Percentiles rank a stretch among this genome's conserved stretches.
Conservation (phyloP, 2,329 filamentous ascomycete species). For the Alternaria angustiovoidea region DNA sequence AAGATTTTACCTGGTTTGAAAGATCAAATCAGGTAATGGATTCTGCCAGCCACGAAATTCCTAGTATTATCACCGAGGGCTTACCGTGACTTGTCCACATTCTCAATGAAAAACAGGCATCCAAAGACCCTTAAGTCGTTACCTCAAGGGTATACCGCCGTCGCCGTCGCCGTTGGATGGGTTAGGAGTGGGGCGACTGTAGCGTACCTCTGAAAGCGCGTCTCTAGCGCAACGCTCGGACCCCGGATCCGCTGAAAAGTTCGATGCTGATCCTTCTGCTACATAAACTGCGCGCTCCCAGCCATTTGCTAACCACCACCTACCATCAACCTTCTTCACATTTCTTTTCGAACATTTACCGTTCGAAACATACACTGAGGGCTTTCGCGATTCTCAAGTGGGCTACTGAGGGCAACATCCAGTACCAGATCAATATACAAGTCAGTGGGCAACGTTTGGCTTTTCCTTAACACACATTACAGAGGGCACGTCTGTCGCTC, state of each 20-base stretch:
- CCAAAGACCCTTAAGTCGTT: neutral
- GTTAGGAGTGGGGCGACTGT: constrained; percentile 12
- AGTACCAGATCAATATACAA: constrained; percentile 47
- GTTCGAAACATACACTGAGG: constrained; percentile 39
- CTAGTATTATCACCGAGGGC: neutral
- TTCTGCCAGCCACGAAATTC: too few relatives aligned
- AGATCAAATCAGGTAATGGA: neutral
- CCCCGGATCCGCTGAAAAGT: constrained; percentile 22
- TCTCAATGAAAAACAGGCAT: neutral
- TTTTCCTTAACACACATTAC: constrained; percentile 52
- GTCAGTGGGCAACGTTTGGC: constrained; percentile 52
- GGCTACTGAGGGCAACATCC: constrained; percentile 45
- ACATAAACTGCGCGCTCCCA: constrained; percentile 25
- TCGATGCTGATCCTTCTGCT: constrained; percentile 21
- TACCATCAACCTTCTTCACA: constrained; percentile 30
- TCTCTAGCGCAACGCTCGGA: constrained; percentile 5
- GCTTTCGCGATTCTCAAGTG: constrained; percentile 45
- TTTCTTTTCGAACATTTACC: constrained; percentile 28
- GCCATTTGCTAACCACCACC: constrained; percentile 17
- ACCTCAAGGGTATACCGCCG: neutral
- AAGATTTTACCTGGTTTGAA: neutral
- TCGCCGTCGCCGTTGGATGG: constrained; percentile 9
- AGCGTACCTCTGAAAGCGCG: constrained; percentile 12
- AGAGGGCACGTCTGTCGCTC: constrained; percentile 49
- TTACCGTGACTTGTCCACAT: neutral